Evolutionary conservation across 176 grass and related monocot genomes (phyloP).

Genomic region (Triticum dicoccoides): DNA sequence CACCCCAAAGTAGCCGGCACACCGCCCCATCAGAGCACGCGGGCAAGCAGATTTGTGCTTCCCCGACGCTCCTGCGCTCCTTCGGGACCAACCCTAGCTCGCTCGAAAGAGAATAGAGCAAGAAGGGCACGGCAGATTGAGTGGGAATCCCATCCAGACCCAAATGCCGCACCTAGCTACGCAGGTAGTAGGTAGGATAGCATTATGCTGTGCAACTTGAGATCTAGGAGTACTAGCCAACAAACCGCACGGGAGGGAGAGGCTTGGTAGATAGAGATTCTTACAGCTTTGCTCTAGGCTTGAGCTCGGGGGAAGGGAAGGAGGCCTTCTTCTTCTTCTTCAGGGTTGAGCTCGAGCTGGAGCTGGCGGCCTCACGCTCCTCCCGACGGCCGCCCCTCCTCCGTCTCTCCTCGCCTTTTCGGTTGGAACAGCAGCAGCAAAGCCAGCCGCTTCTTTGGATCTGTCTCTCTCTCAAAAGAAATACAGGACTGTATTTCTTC

Average conservation of each 20-base stretch:
- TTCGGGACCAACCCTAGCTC: background rate
- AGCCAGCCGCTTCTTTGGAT: background rate
- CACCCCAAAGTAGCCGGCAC: background rate
- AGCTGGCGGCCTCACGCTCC: background rate
- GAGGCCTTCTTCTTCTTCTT: background rate
- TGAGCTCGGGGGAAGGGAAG: background rate
- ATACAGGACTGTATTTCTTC: no score
- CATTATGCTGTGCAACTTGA: background rate
- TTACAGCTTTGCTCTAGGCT: constrained; percentile 28
- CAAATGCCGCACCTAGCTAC: constrained; percentile 4
- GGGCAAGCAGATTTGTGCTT: background rate
- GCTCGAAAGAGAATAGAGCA: background rate
- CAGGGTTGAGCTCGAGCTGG: background rate
- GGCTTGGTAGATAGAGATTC: background rate
- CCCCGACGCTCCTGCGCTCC: background rate
- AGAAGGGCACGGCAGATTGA: background rate
- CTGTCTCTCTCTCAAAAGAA: no score
- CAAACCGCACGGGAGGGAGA: background rate
- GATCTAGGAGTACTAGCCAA: constrained; percentile 7
- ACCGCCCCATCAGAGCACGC: background rate
- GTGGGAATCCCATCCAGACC: background rate
- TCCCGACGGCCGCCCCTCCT: background rate
- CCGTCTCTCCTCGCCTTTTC: background rate
- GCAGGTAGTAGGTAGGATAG: background rate
- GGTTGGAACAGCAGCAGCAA: background rate